These are phyloP conservation scores for Chenopodium suecicum DNA, from an alignment of 148 eudicot genomes.

Conservation along the genomic window DNA sequence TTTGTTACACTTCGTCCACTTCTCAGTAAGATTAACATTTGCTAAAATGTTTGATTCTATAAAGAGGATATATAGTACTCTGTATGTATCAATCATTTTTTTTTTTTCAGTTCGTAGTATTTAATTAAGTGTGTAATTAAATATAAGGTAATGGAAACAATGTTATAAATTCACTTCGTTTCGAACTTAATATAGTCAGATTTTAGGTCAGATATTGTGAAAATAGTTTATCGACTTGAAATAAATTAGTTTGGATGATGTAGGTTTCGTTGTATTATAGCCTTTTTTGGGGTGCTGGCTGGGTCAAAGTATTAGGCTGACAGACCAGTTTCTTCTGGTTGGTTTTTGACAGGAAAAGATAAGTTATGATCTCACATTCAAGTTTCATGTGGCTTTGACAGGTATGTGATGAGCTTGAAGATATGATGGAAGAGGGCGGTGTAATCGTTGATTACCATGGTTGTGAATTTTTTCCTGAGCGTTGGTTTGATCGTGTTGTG, in stretches of 20 bases:
- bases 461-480: conserved; percentile 95
- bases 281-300: background rate
- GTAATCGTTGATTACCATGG: conserved; percentile 90
- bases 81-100: background rate
- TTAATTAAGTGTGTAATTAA: background rate
- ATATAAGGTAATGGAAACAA: no score
- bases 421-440: conserved; percentile 84
- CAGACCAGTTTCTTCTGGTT: background rate
- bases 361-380: background rate
- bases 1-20: no score
- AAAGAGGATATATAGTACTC: background rate
- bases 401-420: conserved; percentile 98
- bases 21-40: no score
- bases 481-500: conserved; percentile 87
- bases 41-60: no score
- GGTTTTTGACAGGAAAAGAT: background rate
- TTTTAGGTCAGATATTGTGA: no score
- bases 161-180: no score
- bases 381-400: conserved; percentile 22
- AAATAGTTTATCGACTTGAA: background rate
- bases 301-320: background rate
- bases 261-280: background rate
- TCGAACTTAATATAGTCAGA: no score
- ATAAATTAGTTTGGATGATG: background rate
- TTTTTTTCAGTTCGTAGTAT: background rate